Conservation (phyloP, 2,329 filamentous ascomycete species). For the Aspergillus neotritici region DNA sequence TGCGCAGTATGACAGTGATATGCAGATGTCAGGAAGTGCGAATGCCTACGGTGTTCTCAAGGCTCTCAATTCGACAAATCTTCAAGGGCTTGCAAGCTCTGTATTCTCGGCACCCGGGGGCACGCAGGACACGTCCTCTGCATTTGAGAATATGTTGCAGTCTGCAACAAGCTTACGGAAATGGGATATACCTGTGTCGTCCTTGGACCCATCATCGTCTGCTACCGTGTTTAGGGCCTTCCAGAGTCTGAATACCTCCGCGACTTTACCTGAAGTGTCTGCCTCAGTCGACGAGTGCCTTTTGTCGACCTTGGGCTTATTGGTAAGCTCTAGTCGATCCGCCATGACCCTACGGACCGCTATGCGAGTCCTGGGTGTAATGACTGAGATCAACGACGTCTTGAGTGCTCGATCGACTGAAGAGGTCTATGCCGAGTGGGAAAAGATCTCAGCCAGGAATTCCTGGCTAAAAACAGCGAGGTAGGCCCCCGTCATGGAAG, state of each 20-base stretch:
- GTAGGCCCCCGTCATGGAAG: slow-evolving; percentile 45
- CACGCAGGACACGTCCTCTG: slow-evolving; percentile 44
- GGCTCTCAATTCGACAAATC: slow-evolving; percentile 71
- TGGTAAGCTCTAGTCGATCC: slow-evolving; percentile 33
- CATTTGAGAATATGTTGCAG: slow-evolving; percentile 67
- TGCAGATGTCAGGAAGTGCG: slow-evolving; percentile 53
- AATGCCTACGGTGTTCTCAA: slow-evolving; percentile 68
- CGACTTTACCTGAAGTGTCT: slow-evolving; percentile 50
- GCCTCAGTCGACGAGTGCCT: slow-evolving; percentile 58
- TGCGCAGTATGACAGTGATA: slow-evolving; percentile 81
- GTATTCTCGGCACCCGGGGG: slow-evolving; percentile 60
- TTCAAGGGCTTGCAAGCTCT: slow-evolving; percentile 79
- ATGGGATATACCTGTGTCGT: slow-evolving; percentile 81
- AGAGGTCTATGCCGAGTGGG: slow-evolving; percentile 58
- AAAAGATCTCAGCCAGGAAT: slow-evolving; percentile 59
- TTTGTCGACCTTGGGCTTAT: slow-evolving; percentile 40
- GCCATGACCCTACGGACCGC: slow-evolving; percentile 48
- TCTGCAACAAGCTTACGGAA: slow-evolving; percentile 78
- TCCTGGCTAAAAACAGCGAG: slow-evolving; percentile 78
- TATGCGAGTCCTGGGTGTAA: slow-evolving; percentile 61
- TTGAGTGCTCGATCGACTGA: slow-evolving; percentile 55
- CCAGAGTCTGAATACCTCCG: slow-evolving; percentile 67
- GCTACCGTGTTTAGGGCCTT: slow-evolving; percentile 74
- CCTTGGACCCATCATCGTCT: slow-evolving; percentile 55
- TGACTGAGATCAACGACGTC: slow-evolving; percentile 78